Evolutionary conservation across 1,139 yeast species (phyloP).

Genomic region (Kurtzmaniella quercitrusa): DNA sequence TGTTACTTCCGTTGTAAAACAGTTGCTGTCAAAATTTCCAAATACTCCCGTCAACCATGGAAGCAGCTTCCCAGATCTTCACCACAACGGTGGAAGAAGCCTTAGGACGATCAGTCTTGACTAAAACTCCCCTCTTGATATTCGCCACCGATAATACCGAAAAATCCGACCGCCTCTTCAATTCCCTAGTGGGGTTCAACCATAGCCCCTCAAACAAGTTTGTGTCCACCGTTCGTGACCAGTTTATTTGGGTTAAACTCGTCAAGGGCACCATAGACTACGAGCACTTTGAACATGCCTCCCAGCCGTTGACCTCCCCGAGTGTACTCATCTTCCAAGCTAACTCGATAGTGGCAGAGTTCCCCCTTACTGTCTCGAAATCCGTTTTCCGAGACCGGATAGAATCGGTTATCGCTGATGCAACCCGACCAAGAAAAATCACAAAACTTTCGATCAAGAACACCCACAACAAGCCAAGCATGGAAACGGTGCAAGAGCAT

Average conservation of each 20-base stretch:
- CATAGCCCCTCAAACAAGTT: neutral
- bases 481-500: neutral
- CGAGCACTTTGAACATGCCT: conserved; percentile 45
- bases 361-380: conserved; percentile 25
- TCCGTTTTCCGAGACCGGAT: conserved; percentile 23
- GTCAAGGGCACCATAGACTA: conserved; percentile 44
- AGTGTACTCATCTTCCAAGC: conserved; percentile 44
- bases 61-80: neutral
- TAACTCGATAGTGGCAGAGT: conserved; percentile 41
- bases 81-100: conserved; percentile 35
- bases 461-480: neutral
- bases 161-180: conserved; percentile 9
- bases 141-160: conserved; percentile 24
- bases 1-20: neutral
- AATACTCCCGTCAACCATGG: neutral
- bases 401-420: conserved; percentile 12
- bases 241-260: conserved; percentile 43
- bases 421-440: neutral
- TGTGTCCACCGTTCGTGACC: conserved; percentile 5
- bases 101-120: conserved; percentile 30
- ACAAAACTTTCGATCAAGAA: neutral
- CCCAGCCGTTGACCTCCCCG: conserved; percentile 43
- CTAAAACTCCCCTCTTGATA: conserved; percentile 39
- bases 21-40: neutral
- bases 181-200: neutral